Base-by-base conservation (phyloP, 805 yeast genomes). In the Saturnispora sekii region DNA sequence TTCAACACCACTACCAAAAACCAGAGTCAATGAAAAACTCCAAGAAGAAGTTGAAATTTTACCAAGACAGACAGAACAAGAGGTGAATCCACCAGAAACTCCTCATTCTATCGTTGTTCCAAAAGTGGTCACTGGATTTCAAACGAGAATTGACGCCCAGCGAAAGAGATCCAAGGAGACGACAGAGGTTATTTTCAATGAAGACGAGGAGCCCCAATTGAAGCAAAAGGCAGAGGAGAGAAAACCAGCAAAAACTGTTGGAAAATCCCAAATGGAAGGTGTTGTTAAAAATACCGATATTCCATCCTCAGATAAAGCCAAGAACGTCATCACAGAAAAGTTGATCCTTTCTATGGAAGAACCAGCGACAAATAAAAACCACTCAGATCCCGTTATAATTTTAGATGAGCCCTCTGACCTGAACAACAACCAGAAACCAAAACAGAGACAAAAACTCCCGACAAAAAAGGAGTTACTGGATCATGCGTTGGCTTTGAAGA, bases 381-480 rank as follows among this genome's bases (percentile, higher is more conserved):
- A 35, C 8, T 7, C 18, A 35, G 10, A 15, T 14, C 15, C 26
- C 7, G 29, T 18, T 18, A 5, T 10, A 35, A 8, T 18, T 9
- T 16, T 11, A n/a, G 26, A 10, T 35, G 26, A 21, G 26, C 4
- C 5, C 8, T 21, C 26, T 21, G 26, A 21, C 7, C 14, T 35
- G 14, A n/a, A 10, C 12, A 35, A 18, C 5, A 35, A 7, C 38
- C 38, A 35, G 38, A 40, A 39, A 26, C 18, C 35, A 12, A 40
- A 37, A 14, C 30, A 32, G 30, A 28, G 33, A 10, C 41, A 35
- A 6, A 45, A 46, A 36, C 42, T 32, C 4, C 43, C 40, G 32
- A 31, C 38, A 8, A 45, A 35, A 16, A 42, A 40, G 18, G 46
- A 43, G 30, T 12, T 37, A 11, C 16, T 43, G 28, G 30, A 32